Conservation (phyloP, 768 basidiomycete genomes). For the Pisolithus sp. region DNA sequence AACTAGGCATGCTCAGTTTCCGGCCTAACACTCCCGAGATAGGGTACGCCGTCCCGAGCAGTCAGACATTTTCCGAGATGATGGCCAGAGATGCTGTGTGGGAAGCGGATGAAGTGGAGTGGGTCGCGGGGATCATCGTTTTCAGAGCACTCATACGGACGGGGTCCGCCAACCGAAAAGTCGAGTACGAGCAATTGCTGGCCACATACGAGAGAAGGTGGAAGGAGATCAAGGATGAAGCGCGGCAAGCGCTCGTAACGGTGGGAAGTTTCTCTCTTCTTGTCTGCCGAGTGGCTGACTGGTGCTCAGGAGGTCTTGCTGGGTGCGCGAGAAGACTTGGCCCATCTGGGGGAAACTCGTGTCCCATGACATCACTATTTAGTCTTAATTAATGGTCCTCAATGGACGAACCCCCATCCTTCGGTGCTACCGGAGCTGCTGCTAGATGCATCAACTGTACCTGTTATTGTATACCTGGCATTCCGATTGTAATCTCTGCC, state of each 20-base stretch:
- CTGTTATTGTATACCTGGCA: too few species aligned
- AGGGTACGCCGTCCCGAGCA: conserved; percentile 37
- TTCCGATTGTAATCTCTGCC: neutral
- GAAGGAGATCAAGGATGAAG: conserved; percentile 68
- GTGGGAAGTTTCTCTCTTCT: conserved; percentile 26
- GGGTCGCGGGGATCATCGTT: conserved; percentile 59
- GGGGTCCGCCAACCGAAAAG: conserved; percentile 42
- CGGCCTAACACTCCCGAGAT: conserved; percentile 34
- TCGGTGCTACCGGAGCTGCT: neutral
- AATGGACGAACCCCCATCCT: neutral
- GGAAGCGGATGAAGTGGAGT: conserved; percentile 62
- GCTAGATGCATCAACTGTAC: neutral
- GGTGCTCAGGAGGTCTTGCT: conserved; percentile 41
- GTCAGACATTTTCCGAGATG: conserved; percentile 49
- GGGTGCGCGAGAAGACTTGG: conserved; percentile 47
- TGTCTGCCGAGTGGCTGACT: neutral
- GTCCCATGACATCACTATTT: conserved; percentile 5
- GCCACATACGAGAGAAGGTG: conserved; percentile 56
- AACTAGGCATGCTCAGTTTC: conserved; percentile 46
- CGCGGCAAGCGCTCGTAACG: conserved; percentile 54
- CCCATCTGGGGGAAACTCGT: conserved; percentile 32
- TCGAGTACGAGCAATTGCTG: conserved; percentile 50
- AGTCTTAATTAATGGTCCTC: too few species aligned
- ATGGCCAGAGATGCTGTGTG: conserved; percentile 61
- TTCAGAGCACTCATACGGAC: conserved; percentile 53